Conservation (phyloP, 2,329 filamentous ascomycete genomes). For the Hypocreales sp. region DNA sequence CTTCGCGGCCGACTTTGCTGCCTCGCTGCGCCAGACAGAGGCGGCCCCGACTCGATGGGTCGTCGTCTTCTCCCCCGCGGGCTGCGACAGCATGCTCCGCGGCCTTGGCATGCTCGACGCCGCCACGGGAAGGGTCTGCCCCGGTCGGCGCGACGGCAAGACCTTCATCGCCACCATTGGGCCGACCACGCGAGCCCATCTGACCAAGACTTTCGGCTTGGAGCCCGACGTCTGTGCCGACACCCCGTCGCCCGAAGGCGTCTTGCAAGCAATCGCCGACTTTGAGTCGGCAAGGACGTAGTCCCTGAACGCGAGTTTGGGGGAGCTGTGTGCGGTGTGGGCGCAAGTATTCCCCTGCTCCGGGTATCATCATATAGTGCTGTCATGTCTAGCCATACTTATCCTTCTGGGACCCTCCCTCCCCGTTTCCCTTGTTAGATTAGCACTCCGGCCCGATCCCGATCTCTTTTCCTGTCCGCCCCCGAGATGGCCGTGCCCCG, state of each 20-base stretch:
- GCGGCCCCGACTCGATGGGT: constrained; percentile 43
- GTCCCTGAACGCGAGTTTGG: too few relatives aligned
- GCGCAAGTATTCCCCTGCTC: too few relatives aligned
- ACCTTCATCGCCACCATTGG: constrained; percentile 77
- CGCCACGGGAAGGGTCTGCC: constrained; percentile 22
- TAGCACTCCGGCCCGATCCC: too few relatives aligned
- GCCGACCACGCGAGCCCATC: constrained; percentile 71
- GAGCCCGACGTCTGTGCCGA: constrained; percentile 68
- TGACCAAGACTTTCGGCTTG: constrained; percentile 48
- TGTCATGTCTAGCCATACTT: too few relatives aligned
- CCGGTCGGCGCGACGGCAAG: constrained; percentile 16
- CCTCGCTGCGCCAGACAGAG: constrained; percentile 29
- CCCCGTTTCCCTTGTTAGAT: too few relatives aligned
- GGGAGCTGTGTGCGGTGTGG: too few relatives aligned
- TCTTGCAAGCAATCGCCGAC: constrained; percentile 49
- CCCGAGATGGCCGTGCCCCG: too few relatives aligned
- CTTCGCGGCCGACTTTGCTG: constrained; percentile 54
- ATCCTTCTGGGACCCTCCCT: too few relatives aligned
- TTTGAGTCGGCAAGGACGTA: not conserved
- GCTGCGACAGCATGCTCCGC: constrained; percentile 44
- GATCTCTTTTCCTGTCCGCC: too few relatives aligned
- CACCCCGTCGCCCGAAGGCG: constrained; percentile 67
- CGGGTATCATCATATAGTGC: too few relatives aligned
- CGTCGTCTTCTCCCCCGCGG: constrained; percentile 57
- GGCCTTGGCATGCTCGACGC: constrained; percentile 35